These are phyloP conservation scores for Coemansia sp. DNA, from an alignment of 192 early-diverging fungal species.

Conservation along the genomic window DNA sequence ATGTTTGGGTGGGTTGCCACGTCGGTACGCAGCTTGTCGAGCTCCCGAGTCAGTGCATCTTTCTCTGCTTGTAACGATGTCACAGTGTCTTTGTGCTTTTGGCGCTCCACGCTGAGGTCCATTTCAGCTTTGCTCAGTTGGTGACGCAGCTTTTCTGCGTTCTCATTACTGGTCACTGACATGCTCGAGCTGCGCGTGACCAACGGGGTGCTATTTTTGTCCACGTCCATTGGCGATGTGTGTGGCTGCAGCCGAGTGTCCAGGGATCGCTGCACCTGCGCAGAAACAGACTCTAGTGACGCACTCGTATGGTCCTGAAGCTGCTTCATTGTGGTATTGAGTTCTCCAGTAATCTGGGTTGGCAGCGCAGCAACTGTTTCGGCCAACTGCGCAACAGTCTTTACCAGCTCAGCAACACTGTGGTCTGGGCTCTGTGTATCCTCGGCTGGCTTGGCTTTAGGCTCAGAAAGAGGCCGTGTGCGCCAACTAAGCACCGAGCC, in stretches of 20 bases:
- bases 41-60: conserved; percentile 14
- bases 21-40: conserved; percentile 43
- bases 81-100: conserved; percentile 21
- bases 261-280: conserved; percentile 2
- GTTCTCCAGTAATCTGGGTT: conserved; percentile 53
- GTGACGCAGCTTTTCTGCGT: conserved; percentile 13
- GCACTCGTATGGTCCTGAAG: conserved; percentile 5
- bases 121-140: conserved; percentile 20
- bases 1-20: conserved; percentile 44
- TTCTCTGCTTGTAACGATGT: conserved; percentile 1
- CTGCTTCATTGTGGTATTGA: conserved; percentile 7
- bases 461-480: conserved; percentile 11
- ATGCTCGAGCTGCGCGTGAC: conserved; percentile 36
- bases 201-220: background rate
- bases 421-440: background rate
- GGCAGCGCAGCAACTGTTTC: conserved; percentile 57
- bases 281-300: conserved; percentile 3
- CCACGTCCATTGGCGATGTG: conserved; percentile 6
- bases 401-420: conserved; percentile 2
- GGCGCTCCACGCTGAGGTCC: conserved; percentile 30
- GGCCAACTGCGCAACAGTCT: conserved; percentile 36
- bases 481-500: conserved; percentile 54
- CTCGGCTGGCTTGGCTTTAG: background rate
- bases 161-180: conserved; percentile 4
- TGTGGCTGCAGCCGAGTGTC: background rate